Conservation (phyloP, 1,284 basidiomycete genomes). For the Moesziomyces aphidis region DNA sequence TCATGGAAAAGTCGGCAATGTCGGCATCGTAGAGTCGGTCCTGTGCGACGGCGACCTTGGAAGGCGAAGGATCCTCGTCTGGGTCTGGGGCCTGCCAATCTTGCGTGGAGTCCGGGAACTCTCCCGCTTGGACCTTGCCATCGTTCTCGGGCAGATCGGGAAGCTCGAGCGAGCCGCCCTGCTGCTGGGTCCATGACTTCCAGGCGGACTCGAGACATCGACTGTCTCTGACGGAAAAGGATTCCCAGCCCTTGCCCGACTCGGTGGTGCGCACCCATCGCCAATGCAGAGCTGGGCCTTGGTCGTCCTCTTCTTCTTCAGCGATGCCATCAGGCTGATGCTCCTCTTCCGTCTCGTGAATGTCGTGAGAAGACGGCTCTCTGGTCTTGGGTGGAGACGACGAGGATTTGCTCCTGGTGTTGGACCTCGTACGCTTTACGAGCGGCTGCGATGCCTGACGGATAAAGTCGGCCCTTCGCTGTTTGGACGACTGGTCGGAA, state of each 20-base stretch:
- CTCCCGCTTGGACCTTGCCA: slow-evolving; percentile 38
- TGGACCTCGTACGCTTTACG: slow-evolving; percentile 26
- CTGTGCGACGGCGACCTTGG: slow-evolving; percentile 48
- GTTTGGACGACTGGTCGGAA: slow-evolving; percentile 28
- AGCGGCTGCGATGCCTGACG: slow-evolving; percentile 41
- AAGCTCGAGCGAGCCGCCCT: slow-evolving; percentile 38
- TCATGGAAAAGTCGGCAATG: slow-evolving; percentile 34
- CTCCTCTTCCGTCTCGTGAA: slow-evolving; percentile 26
- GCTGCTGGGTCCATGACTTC: slow-evolving; percentile 32
- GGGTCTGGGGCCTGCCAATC: slow-evolving; percentile 43
- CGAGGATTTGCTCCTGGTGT: slow-evolving; percentile 20
- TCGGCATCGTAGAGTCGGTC: slow-evolving; percentile 59
- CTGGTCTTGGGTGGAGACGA: slow-evolving; percentile 17
- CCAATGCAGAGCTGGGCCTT: slow-evolving; percentile 31
- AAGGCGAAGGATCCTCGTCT: slow-evolving; percentile 16
- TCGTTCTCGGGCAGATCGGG: slow-evolving; percentile 28
- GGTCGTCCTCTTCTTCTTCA: slow-evolving; percentile 8
- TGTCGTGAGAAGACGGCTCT: slow-evolving; percentile 14
- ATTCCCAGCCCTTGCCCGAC: slow-evolving; percentile 36
- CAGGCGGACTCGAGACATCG: slow-evolving; percentile 39
- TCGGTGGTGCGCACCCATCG: slow-evolving; percentile 39
- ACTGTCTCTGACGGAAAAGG: slow-evolving; percentile 41
- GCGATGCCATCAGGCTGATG: slow-evolving; percentile 13
- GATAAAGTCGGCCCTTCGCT: slow-evolving; percentile 41
- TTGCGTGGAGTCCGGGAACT: slow-evolving; percentile 24